Evolutionary conservation across 345 rosid genomes (phyloP).

Genomic region (Turritis glabra): DNA sequence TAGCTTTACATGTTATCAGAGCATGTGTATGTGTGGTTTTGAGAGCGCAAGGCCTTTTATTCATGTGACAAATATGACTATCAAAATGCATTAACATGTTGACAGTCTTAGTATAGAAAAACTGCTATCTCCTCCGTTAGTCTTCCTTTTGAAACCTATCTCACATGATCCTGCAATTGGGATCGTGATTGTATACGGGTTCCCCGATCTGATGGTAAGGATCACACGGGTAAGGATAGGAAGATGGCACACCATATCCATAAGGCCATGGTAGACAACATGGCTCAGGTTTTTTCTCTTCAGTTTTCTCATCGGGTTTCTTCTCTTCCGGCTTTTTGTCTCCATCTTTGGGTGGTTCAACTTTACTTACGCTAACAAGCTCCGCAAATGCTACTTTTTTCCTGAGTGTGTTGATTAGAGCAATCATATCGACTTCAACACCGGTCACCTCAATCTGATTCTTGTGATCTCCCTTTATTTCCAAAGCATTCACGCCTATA

Average conservation of each 20-base stretch:
- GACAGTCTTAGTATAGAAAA: neutral
- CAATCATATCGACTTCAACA: constrained; percentile 37
- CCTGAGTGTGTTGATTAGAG: constrained; percentile 30
- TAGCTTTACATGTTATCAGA: constrained; percentile 26
- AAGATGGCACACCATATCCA: constrained; percentile 35
- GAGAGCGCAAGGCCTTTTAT: constrained; percentile 8
- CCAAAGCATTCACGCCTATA: constrained; percentile 33
- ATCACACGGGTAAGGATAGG: constrained; percentile 34
- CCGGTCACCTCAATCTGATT: constrained; percentile 41
- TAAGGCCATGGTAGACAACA: constrained; percentile 27
- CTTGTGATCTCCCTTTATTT: constrained; percentile 42
- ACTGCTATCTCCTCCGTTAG: constrained; percentile 6
- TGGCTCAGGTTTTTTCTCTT: constrained; percentile 19
- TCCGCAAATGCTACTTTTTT: constrained; percentile 32
- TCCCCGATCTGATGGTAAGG: constrained; percentile 28
- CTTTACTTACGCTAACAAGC: constrained; percentile 40
- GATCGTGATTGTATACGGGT: constrained; percentile 37
- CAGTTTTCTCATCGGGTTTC: constrained; percentile 2
- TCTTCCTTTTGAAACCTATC: constrained; percentile 8
- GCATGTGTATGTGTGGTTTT: constrained; percentile 7
- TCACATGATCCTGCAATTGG: constrained; percentile 34
- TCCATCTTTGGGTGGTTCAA: constrained; percentile 40
- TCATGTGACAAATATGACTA: constrained; percentile 26
- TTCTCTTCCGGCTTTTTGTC: neutral
- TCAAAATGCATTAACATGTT: constrained; percentile 5